phyloP scores from a whole-genome alignment of 2,329 filamentous ascomycete genomes.

The Aspergillus sp. region DNA sequence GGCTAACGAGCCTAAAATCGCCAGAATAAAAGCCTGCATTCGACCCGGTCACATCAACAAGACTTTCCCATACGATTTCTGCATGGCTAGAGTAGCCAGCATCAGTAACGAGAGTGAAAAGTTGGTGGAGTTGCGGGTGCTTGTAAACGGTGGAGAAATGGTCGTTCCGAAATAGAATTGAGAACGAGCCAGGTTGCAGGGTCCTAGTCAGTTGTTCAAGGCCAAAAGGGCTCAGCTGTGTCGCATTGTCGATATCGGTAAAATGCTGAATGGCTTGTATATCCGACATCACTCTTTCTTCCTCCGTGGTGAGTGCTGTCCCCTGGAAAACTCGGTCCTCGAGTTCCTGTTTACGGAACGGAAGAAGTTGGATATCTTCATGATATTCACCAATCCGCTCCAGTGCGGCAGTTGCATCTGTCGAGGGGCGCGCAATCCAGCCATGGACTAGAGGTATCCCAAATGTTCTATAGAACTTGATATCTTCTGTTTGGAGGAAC shows the following conservation, averaged over 20 bases:
- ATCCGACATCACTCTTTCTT: conserved; percentile 79
- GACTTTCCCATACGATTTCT: conserved; percentile 93
- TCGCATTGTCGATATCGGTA: conserved; percentile 69
- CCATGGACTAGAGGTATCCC: conserved; percentile 86
- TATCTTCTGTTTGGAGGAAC: conserved; percentile 84
- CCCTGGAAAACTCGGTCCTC: conserved; percentile 70
- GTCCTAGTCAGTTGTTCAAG: conserved; percentile 70
- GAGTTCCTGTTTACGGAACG: conserved; percentile 86
- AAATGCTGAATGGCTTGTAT: conserved; percentile 83
- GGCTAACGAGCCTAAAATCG: conserved; percentile 83
- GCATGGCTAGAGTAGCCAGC: conserved; percentile 84
- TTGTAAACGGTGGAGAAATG: conserved; percentile 95
- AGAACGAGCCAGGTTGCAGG: conserved; percentile 74
- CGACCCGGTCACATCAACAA: conserved; percentile 84
- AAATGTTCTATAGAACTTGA: conserved; percentile 89
- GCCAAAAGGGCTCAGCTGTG: conserved; percentile 82
- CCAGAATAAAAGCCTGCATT: conserved; percentile 82
- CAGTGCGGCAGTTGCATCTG: conserved; percentile 69
- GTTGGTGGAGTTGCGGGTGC: conserved; percentile 71
- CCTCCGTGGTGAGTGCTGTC: conserved; percentile 63
- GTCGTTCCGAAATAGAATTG: conserved; percentile 94
- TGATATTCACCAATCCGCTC: conserved; percentile 76
- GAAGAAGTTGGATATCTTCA: conserved; percentile 85
- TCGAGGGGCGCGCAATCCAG: conserved; percentile 73
- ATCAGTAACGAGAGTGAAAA: conserved; percentile 87